These are phyloP conservation scores for Huntiella omanensis DNA, from an alignment of 2,329 filamentous ascomycete genomes.

Conservation along the genomic window DNA sequence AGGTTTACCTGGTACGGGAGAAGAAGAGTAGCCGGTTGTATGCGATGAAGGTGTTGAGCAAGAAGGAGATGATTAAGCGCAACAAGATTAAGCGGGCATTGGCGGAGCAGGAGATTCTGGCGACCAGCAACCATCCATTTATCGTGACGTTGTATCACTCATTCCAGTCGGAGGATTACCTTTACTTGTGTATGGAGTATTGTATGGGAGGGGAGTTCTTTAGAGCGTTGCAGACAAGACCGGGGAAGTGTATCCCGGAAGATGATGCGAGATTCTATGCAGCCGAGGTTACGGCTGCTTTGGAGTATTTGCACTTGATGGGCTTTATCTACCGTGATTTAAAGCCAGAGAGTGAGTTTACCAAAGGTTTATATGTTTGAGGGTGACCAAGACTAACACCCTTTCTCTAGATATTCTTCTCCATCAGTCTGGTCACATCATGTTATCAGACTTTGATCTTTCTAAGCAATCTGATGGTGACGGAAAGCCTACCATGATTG, in stretches of 20 bases:
- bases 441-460: conserved; percentile 97
- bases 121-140: conserved; percentile 96
- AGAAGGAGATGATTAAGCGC: conserved; percentile 99
- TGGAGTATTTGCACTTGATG: conserved; percentile 97
- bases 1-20: conserved; percentile 91
- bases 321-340: conserved; percentile 97
- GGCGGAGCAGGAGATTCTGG: conserved; percentile 93
- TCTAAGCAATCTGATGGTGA: conserved; percentile 95
- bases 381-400: conserved; percentile 8
- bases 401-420: conserved; percentile 62
- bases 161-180: conserved; percentile 95
- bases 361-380: background rate
- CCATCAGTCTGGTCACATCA: conserved; percentile 98
- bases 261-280: conserved; percentile 96
- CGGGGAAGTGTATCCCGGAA: conserved; percentile 92
- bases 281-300: conserved; percentile 84
- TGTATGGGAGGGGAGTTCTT: conserved; percentile 99
- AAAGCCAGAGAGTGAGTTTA: conserved; percentile 79
- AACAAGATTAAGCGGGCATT: conserved; percentile 99
- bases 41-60: conserved; percentile 98
- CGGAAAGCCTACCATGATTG: conserved; percentile 94
- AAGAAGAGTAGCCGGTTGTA: conserved; percentile 94
- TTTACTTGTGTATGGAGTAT: conserved; percentile 99
- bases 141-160: conserved; percentile 98
- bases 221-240: conserved; percentile 82